Conservation (phyloP, 1,284 basidiomycete species). For the Polyporus tsugae region DNA sequence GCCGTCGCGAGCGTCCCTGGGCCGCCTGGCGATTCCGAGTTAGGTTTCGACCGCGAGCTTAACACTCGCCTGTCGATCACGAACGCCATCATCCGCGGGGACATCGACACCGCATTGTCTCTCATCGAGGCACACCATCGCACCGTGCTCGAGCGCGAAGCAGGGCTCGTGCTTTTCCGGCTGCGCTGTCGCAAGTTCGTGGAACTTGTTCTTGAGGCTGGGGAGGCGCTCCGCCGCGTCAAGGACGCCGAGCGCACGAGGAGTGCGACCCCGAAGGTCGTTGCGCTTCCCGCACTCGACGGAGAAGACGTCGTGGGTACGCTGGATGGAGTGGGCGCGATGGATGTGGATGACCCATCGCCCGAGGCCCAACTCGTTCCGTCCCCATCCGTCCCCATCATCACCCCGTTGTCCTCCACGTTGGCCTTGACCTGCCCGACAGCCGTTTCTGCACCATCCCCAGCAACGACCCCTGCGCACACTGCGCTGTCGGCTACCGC, state of each 20-base stretch:
- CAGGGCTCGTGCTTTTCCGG: conserved; percentile 76
- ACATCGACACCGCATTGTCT: conserved; percentile 74
- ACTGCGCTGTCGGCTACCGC: conserved; percentile 36
- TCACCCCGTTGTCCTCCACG: conserved; percentile 8
- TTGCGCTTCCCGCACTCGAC: conserved; percentile 13
- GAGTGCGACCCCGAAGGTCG: conserved; percentile 22
- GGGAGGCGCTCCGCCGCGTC: conserved; percentile 69
- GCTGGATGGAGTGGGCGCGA: conserved; percentile 45
- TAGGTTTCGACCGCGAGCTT: conserved; percentile 54
- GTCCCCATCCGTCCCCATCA: conserved; percentile 25
- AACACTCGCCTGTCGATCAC: conserved; percentile 75
- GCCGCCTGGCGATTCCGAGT: conserved; percentile 18
- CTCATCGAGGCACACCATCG: conserved; percentile 65
- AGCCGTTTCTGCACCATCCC: conserved; percentile 15
- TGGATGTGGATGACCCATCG: conserved; percentile 56
- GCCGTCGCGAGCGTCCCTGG: conserved; percentile 19
- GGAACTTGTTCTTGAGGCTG: conserved; percentile 76
- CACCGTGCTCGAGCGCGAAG: conserved; percentile 68
- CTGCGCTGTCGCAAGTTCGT: conserved; percentile 84
- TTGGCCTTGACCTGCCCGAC: conserved; percentile 2
- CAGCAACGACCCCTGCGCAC: conserved; percentile 21
- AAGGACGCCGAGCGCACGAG: conserved; percentile 46
- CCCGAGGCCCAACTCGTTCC: conserved; percentile 38
- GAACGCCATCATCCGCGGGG: conserved; percentile 70
- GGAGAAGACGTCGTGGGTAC: conserved; percentile 37